Conservation (phyloP, 2,329 filamentous ascomycete genomes). For the Colletotrichum sp. region DNA sequence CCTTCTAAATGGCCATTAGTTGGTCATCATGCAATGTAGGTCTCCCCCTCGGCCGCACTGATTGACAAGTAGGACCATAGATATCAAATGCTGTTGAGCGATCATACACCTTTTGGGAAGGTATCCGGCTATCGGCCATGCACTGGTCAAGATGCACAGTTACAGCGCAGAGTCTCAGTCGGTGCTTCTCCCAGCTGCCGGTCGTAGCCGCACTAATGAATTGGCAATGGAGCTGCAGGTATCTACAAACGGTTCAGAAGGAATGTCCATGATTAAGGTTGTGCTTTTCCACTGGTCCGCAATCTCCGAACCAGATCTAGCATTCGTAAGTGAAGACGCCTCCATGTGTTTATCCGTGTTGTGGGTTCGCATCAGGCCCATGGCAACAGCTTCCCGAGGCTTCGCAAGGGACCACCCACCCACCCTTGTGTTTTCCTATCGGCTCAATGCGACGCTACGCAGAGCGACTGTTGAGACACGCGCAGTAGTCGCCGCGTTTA, state of each 20-base stretch:
- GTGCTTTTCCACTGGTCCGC: not conserved
- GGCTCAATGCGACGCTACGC: not conserved
- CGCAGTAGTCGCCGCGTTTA: not conserved
- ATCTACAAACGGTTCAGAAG: not conserved
- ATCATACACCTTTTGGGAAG: not conserved
- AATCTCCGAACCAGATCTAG: not conserved
- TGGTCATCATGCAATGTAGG: not conserved
- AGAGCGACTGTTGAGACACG: not conserved
- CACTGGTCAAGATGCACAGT: not conserved
- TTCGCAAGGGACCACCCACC: not conserved
- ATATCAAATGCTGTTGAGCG: not conserved
- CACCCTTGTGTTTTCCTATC: not conserved
- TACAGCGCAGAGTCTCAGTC: not conserved
- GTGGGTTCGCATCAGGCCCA: not conserved
- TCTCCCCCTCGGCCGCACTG: not conserved
- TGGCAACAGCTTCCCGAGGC: not conserved
- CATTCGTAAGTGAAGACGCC: not conserved
- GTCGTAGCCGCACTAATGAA: not conserved
- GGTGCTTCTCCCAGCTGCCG: not conserved
- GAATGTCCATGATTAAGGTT: not conserved
- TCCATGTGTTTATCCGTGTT: not conserved
- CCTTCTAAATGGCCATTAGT: not conserved
- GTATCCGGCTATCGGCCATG: not conserved
- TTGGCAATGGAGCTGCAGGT: not conserved
- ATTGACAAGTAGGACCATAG: not conserved